A percentile compares a stretch with the other conserved stretches of the same genome.
These are phyloP conservation scores for Wallacemonas sp. DNA, from an alignment of 208 protist species.

Conservation along the genomic window DNA sequence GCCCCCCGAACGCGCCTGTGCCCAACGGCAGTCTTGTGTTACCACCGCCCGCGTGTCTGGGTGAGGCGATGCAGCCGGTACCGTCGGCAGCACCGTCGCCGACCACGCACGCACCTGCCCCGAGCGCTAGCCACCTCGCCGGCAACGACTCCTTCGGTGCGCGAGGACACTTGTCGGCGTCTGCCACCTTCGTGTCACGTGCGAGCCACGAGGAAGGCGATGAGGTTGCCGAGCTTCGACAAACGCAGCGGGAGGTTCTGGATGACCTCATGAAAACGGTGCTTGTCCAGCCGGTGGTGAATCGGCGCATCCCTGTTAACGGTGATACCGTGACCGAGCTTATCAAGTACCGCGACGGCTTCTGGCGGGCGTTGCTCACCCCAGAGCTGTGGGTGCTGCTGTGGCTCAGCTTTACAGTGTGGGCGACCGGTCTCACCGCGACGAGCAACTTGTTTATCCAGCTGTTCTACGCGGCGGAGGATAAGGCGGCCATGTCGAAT, in stretches of 20 bases:
- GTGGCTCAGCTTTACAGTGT: conserved; percentile 44
- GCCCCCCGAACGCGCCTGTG: no score
- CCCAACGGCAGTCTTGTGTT: no score
- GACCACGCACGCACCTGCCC: no score
- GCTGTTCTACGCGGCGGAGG: conserved; percentile 30
- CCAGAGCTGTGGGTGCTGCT: conserved; percentile 33
- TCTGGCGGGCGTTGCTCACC: conserved; percentile 35
- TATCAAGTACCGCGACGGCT: conserved; percentile 48
- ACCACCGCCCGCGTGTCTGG: no score
- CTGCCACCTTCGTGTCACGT: no score
- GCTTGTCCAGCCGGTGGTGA: neutral
- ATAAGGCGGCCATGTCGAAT: conserved; percentile 22
- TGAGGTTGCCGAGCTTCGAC: neutral
- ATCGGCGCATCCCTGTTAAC: conserved; percentile 25
- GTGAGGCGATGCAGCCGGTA: no score
- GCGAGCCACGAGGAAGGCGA: neutral
- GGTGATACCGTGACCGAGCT: conserved; percentile 33
- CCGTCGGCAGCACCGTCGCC: no score
- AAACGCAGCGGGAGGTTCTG: neutral
- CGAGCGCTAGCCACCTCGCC: no score
- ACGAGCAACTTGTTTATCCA: conserved; percentile 54
- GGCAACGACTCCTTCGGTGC: no score
- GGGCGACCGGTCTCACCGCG: conserved; percentile 46
- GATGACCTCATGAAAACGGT: neutral
- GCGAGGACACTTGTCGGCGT: no score